phyloP scores from a whole-genome alignment of 1,139 yeast species.

The Sugiyamaella neomexicana region DNA sequence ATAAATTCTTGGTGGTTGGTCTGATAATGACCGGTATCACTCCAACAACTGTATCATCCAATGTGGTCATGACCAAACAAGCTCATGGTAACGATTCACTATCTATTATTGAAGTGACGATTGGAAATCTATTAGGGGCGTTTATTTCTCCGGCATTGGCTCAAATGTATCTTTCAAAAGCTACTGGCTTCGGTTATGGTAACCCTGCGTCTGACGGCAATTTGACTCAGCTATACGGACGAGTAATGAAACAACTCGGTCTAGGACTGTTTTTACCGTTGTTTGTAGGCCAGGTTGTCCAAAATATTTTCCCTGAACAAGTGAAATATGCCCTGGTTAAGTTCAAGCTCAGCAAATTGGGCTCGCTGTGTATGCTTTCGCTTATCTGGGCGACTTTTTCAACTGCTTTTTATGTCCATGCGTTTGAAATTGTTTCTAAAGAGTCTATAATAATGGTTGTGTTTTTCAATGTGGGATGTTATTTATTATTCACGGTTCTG shows the following conservation, averaged over 20 bases:
- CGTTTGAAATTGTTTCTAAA: conserved; percentile 70
- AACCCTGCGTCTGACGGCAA: conserved; percentile 66
- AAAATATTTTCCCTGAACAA: conserved; percentile 64
- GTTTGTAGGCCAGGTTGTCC: conserved; percentile 83
- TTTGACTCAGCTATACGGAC: conserved; percentile 59
- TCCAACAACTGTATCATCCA: conserved; percentile 88
- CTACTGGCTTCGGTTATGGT: conserved; percentile 69
- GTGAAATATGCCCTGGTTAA: conserved; percentile 60
- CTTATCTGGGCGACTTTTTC: conserved; percentile 85
- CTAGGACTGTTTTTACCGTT: conserved; percentile 79
- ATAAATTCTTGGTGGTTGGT: conserved; percentile 75
- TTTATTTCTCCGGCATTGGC: conserved; percentile 82
- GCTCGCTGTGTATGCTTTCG: conserved; percentile 72
- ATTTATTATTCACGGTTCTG: conserved; percentile 67
- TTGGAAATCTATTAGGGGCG: conserved; percentile 83
- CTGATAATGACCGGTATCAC: conserved; percentile 79
- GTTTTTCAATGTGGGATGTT: conserved; percentile 77
- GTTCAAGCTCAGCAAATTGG: conserved; percentile 66
- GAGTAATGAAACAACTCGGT: conserved; percentile 86
- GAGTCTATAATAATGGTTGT: conserved; percentile 71
- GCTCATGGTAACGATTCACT: conserved; percentile 80
- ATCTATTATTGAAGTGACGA: conserved; percentile 78
- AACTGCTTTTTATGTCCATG: conserved; percentile 80
- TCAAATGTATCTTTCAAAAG: conserved; percentile 60
- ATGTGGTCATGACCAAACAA: conserved; percentile 81